Percentiles rank a stretch among this genome's conserved stretches.
phyloP scores from a whole-genome alignment of 2,329 filamentous ascomycete species.

The Nemania sp. region DNA sequence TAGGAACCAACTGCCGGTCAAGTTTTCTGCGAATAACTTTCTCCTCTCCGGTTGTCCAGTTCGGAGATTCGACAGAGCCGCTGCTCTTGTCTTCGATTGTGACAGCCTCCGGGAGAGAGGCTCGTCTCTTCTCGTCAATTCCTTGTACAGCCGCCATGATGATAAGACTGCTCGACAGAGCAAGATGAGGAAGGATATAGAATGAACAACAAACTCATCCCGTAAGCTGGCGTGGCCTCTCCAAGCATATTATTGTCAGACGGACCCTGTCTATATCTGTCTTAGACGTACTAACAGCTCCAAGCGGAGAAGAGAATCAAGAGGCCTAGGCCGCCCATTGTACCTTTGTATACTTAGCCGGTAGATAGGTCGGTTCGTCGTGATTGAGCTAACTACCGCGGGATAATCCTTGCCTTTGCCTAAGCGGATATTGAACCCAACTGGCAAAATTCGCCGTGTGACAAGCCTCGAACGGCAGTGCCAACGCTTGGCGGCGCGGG shows the following conservation, averaged over 20 bases:
- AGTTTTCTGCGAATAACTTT: constrained; percentile 53
- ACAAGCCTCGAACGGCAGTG: constrained; percentile 26
- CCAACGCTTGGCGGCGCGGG: constrained; percentile 27
- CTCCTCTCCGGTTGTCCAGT: constrained; percentile 57
- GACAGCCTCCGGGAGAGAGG: constrained; percentile 32
- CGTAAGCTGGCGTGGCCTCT: too few relatives aligned
- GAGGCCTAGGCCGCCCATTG: constrained; percentile 4
- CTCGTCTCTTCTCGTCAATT: constrained; percentile 29
- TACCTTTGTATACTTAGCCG: constrained; percentile 20
- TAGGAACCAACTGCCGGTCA: constrained; percentile 55
- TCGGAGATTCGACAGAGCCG: constrained; percentile 36
- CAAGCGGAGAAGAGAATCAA: too few relatives aligned
- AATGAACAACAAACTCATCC: constrained; percentile 1
- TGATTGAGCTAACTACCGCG: constrained; percentile 29
- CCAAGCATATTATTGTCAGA: too few relatives aligned
- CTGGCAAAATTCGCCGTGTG: constrained; percentile 29
- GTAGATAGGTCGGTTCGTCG: constrained; percentile 29
- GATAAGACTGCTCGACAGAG: constrained; percentile 13
- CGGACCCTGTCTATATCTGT: neutral
- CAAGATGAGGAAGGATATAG: neutral
- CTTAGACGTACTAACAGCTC: constrained; percentile 11
- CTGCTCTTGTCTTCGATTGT: constrained; percentile 36
- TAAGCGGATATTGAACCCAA: constrained; percentile 33
- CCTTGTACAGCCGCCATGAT: constrained; percentile 32
- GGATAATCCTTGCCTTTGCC: constrained; percentile 29